These are phyloP conservation scores for Linum usitatissimum DNA, from an alignment of 345 rosid genomes.

Conservation along the genomic window DNA sequence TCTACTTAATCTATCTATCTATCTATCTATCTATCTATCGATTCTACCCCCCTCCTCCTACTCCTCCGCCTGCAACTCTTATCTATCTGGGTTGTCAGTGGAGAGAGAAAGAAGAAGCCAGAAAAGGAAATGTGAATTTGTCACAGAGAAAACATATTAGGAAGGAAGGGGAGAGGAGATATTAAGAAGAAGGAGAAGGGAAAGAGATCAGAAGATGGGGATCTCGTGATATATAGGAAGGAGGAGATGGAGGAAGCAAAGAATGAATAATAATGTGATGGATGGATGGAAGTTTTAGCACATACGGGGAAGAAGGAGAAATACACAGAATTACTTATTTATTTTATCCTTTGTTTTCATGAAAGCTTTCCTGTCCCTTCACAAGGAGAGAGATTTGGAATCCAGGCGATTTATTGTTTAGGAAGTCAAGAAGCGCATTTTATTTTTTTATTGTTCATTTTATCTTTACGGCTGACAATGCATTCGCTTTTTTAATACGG, in stretches of 20 bases:
- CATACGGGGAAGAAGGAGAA: not conserved
- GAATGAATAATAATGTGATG: constrained; percentile 30
- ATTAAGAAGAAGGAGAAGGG: constrained; percentile 12
- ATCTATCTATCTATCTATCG: no score
- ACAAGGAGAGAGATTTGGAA: no score
- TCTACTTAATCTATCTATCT: no score
- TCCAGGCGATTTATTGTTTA: no score
- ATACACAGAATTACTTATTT: not conserved
- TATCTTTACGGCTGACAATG: no score
- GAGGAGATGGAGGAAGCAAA: constrained; percentile 46
- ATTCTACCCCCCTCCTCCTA: not conserved
- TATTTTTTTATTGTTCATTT: no score
- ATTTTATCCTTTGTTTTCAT: no score
- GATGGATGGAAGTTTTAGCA: constrained; percentile 16
- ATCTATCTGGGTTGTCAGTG: constrained; percentile 9
- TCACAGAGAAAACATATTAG: not conserved
- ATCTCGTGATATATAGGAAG: constrained; percentile 63
- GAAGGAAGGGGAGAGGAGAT: constrained; percentile 25
- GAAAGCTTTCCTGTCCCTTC: no score
- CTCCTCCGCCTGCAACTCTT: constrained; percentile 1
- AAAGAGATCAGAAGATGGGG: constrained; percentile 32
- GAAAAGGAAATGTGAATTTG: not conserved
- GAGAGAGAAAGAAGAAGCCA: not conserved
- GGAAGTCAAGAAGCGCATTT: no score
- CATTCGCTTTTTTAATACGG: no score